These are phyloP conservation scores for Penicillium robsamsonii DNA, from an alignment of 495 filamentous ascomycete species.

Conservation along the genomic window DNA sequence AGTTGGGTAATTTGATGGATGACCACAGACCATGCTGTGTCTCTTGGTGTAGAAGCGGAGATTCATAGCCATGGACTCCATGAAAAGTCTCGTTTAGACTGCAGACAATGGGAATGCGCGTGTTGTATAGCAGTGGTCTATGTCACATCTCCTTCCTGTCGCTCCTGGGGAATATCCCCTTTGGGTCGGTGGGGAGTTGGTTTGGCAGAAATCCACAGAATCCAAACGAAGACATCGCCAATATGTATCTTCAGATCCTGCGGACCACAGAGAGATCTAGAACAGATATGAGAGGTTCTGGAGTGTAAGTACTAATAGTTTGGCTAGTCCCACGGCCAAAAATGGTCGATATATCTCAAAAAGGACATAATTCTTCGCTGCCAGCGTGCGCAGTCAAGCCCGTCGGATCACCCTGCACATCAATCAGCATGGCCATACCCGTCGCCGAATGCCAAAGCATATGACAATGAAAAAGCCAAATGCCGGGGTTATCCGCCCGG, in stretches of 20 bases:
- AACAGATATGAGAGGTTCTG: not conserved
- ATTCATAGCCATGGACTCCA: not conserved
- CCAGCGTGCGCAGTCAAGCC: slow-evolving; percentile 21
- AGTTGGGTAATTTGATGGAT: not conserved
- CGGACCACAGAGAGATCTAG: not conserved
- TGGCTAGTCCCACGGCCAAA: not conserved
- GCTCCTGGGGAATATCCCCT: not conserved
- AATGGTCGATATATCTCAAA: not conserved
- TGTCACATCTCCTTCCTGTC: no score
- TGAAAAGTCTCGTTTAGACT: not conserved
- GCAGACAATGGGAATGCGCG: not conserved
- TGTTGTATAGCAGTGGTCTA: not conserved
- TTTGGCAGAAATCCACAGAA: not conserved
- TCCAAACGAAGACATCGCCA: not conserved
- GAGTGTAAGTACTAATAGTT: not conserved
- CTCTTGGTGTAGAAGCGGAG: not conserved
- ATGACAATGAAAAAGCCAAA: slow-evolving; percentile 61
- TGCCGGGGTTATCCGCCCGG: slow-evolving; percentile 63
- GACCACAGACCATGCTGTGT: not conserved
- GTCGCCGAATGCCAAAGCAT: slow-evolving; percentile 62
- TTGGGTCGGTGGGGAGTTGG: not conserved
- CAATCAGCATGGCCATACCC: slow-evolving; percentile 47
- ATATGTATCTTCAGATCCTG: not conserved
- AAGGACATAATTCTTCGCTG: not conserved
- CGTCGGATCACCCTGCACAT: slow-evolving; percentile 26